Evolutionary conservation across 2,329 filamentous ascomycete species (phyloP).

Genomic region (Scedosporium aurantiacum): DNA sequence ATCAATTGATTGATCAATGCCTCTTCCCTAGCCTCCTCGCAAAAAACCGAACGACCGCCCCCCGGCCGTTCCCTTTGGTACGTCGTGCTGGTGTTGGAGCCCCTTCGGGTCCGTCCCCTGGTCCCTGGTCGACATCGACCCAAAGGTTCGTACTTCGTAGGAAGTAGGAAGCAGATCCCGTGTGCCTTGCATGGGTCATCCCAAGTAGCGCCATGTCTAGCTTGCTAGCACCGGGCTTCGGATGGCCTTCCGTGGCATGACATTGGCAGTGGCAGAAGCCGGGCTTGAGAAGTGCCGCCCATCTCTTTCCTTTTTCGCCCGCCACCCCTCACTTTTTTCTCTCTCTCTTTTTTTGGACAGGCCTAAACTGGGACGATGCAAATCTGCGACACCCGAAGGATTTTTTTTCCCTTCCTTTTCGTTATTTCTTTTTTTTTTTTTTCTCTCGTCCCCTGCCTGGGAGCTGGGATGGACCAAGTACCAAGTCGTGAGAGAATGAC

Average conservation of each 20-base stretch:
- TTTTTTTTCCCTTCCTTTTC: background rate
- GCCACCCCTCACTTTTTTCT: background rate
- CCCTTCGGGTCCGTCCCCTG: background rate
- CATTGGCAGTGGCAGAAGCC: background rate
- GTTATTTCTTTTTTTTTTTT: background rate
- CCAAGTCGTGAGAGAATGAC: too few species aligned
- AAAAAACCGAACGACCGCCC: background rate
- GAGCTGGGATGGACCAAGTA: too few species aligned
- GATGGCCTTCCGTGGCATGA: background rate
- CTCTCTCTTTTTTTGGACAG: background rate
- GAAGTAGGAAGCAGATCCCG: background rate
- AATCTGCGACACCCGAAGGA: too few species aligned
- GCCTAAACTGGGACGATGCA: too few species aligned
- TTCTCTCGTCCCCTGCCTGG: background rate
- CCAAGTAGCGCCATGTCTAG: background rate
- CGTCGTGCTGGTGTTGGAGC: too few species aligned
- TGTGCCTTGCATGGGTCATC: background rate
- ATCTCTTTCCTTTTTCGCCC: background rate
- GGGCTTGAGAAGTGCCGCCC: background rate
- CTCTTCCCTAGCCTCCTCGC: background rate
- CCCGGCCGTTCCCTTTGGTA: too few species aligned
- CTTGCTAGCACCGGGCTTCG: background rate
- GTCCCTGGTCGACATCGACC: background rate
- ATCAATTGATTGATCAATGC: background rate
- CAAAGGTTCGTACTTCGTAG: background rate